Percentiles rank a stretch among this genome's conserved stretches.
Evolutionary conservation across 2,329 filamentous ascomycete genomes (phyloP).

Genomic region (Onygena corvina): DNA sequence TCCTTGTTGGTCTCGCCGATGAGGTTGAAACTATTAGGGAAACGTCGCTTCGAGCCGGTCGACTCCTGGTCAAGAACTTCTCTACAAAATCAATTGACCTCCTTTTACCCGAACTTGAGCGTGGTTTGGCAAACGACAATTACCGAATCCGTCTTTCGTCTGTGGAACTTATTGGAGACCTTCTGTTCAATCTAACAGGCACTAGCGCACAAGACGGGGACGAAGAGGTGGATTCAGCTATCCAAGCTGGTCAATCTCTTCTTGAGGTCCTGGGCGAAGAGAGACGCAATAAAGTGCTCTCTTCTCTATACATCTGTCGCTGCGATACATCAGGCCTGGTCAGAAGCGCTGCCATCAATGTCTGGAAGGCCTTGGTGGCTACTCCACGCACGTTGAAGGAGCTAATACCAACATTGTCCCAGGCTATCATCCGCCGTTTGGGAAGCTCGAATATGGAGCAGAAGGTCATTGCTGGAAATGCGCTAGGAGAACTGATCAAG

Average conservation of each 20-base stretch:
- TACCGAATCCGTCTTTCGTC: constrained; percentile 97
- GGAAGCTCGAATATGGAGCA: constrained; percentile 97
- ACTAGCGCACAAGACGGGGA: constrained; percentile 72
- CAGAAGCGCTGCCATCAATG: constrained; percentile 73
- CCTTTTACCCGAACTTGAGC: constrained; percentile 84
- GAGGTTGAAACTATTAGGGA: constrained; percentile 94
- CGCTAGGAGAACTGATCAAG: constrained; percentile 87
- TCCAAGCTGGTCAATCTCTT: constrained; percentile 83
- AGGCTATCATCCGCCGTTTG: constrained; percentile 84
- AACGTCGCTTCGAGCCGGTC: constrained; percentile 85
- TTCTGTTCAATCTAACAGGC: constrained; percentile 94
- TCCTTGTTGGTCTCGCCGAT: constrained; percentile 85
- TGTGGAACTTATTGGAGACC: constrained; percentile 89
- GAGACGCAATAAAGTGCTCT: constrained; percentile 91
- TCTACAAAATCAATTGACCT: constrained; percentile 89
- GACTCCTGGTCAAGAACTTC: constrained; percentile 96
- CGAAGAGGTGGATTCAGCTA: constrained; percentile 60
- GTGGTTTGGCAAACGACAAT: constrained; percentile 91
- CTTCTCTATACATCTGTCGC: constrained; percentile 93
- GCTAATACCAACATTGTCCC: constrained; percentile 83
- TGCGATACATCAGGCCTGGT: constrained; percentile 92
- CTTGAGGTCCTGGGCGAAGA: constrained; percentile 90
- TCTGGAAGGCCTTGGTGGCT: constrained; percentile 95
- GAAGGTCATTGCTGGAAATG: constrained; percentile 96
- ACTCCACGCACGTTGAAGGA: constrained; percentile 89